Conservation (phyloP, 2,329 filamentous ascomycete genomes). For the Penicillium sp. region DNA sequence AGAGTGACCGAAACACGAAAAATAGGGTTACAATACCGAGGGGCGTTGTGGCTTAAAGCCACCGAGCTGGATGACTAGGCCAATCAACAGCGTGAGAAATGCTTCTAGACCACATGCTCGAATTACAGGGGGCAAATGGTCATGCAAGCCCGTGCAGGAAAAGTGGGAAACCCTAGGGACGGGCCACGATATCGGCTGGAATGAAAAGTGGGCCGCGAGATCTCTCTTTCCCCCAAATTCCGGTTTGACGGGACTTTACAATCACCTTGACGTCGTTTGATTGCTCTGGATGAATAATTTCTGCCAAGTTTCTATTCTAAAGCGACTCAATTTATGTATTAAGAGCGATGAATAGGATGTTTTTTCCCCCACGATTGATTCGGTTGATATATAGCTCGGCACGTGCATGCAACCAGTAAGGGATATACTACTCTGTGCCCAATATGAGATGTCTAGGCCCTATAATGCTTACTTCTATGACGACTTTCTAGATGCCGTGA, state of each 20-base stretch:
- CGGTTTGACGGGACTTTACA: not conserved
- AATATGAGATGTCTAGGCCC: not conserved
- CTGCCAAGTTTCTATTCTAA: no score
- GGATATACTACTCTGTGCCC: not conserved
- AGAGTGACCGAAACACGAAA: not conserved
- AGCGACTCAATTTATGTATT: no score
- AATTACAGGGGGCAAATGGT: not conserved
- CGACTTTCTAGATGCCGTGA: not conserved
- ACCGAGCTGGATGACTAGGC: not conserved
- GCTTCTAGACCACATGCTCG: not conserved
- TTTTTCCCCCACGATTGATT: no score
- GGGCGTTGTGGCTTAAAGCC: not conserved
- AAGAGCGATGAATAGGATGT: no score
- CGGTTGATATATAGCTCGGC: no score
- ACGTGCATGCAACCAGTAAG: not conserved
- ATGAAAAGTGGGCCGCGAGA: constrained; percentile 22
- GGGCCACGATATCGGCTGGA: constrained; percentile 16
- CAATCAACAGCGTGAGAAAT: not conserved
- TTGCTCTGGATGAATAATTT: no score
- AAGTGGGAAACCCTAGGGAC: constrained; percentile 13
- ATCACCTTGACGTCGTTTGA: no score
- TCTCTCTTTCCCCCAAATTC: constrained; percentile 2
- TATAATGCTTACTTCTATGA: not conserved
- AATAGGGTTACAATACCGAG: not conserved
- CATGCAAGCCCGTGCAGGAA: constrained; percentile 1